Evolutionary conservation across 202 grass and related monocot genomes (phyloP).

Genomic region (Panicum hallii): DNA sequence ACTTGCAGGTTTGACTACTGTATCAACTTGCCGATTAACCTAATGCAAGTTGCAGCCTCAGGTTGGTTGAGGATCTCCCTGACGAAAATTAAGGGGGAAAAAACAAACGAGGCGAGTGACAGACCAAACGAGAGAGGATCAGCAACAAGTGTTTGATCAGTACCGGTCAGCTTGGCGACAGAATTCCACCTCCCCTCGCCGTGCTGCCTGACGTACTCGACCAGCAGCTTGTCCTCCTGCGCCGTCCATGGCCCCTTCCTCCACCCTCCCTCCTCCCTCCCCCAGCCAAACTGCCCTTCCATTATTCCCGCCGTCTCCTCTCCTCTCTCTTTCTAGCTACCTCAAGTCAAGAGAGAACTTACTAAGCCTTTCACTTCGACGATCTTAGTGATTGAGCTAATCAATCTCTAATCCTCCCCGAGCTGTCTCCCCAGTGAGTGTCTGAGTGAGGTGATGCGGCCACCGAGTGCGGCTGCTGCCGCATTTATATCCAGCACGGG

Average conservation of each 20-base stretch:
- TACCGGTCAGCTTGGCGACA: slow-evolving; percentile 85
- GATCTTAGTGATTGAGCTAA: background rate
- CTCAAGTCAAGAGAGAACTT: slow-evolving; percentile 2
- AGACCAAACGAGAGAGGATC: background rate
- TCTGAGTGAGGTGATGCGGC: slow-evolving; percentile 36
- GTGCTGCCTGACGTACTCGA: slow-evolving; percentile 78
- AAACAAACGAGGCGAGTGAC: background rate
- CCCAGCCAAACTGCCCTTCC: slow-evolving; percentile 61
- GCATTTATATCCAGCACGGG: slow-evolving; percentile 47
- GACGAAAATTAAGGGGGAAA: background rate
- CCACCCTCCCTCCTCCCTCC: slow-evolving; percentile 66
- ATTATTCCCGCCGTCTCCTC: background rate
- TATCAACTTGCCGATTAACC: slow-evolving; percentile 28
- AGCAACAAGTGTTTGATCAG: background rate
- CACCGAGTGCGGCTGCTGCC: slow-evolving; percentile 32
- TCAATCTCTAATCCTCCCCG: background rate
- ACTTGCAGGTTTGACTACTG: background rate
- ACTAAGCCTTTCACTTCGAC: background rate
- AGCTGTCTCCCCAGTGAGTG: background rate
- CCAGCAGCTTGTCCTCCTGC: slow-evolving; percentile 82
- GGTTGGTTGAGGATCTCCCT: background rate
- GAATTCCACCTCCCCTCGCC: slow-evolving; percentile 97
- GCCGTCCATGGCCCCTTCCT: slow-evolving; percentile 84
- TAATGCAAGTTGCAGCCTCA: slow-evolving; percentile 34
- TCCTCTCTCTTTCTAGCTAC: background rate